Base-by-base conservation (phyloP, 345 rosid genomes). In the Tarenaya hassleriana region DNA sequence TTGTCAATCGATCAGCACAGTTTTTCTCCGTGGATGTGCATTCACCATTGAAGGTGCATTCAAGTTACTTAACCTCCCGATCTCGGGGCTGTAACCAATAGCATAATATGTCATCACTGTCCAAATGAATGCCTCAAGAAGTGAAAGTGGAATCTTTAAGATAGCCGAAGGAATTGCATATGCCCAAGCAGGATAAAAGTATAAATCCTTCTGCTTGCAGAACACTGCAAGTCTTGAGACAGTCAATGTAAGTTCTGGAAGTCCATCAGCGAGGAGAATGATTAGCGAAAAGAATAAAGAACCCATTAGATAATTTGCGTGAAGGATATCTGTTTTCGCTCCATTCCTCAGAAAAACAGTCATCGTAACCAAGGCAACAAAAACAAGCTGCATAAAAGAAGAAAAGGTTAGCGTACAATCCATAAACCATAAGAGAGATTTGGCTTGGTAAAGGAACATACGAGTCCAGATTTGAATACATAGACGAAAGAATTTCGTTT, bases 101-200 rank as follows among this genome's bases (percentile, higher is more conserved):
- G 55, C 70, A 51, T 74, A 76, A 63, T 79, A 79, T 47, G 86
- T 76, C 8, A 74, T 47, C 10, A 41, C 37, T 0, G 73, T 73
- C 82, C 82, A 76, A 14, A 72, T 45, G 15, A 67, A 10, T 31
- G 78, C 40, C 20, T 76, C 82, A 17, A 62, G 38, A 10, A 65
- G 18, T 12, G 77, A 73, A 55, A 74, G 41, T 0, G 85, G 85
- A 44, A 76, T 62, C 50, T 67, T 71, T 12, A 72, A 54, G 24
- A 79, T 19, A 29, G 61, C 67, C 7, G 82, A 68, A 8, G 86
- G 80, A 10, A 76, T 40, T 15, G 82, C 63, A 40, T 62, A 79
- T 8, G 80, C 75, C 86, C 86, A 79, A 6, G 82, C 71, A 5
- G 77, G 80, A 47, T 72, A 73, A 18, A 76, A 55, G 19, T 45